phyloP scores from a whole-genome alignment of 352 stramenopile species.

The Globisporangium barbulae region DNA sequence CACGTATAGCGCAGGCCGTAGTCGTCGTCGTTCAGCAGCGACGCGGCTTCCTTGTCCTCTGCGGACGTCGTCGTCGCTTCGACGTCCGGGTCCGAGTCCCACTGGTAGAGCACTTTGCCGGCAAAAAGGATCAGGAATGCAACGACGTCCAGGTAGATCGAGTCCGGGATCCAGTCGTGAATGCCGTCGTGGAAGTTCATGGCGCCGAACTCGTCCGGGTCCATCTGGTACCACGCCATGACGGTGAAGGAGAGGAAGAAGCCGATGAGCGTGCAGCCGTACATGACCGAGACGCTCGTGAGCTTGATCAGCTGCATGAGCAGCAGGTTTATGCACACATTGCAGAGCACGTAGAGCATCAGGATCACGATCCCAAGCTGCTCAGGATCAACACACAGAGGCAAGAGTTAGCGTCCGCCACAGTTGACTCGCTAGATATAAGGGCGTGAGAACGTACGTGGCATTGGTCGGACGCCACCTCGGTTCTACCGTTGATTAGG shows the following conservation, averaged over 20 bases:
- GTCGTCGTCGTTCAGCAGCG: slow-evolving; percentile 66
- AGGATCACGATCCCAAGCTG: slow-evolving; percentile 73
- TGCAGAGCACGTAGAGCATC: slow-evolving; percentile 68
- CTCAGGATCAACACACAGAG: not conserved
- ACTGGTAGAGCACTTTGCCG: slow-evolving; percentile 77
- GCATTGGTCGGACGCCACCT: slow-evolving; percentile 68
- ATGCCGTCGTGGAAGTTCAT: slow-evolving; percentile 54
- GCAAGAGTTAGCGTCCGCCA: not conserved
- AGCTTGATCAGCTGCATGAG: slow-evolving; percentile 70
- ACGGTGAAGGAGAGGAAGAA: slow-evolving; percentile 73
- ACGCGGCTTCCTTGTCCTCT: slow-evolving; percentile 82
- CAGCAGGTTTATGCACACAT: slow-evolving; percentile 76
- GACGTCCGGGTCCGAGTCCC: slow-evolving; percentile 72
- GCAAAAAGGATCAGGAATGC: slow-evolving; percentile 64
- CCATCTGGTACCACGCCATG: slow-evolving; percentile 75
- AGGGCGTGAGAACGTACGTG: slow-evolving; percentile 36
- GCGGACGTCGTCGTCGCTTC: slow-evolving; percentile 79
- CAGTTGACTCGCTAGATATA: not conserved
- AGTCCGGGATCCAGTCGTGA: slow-evolving; percentile 68
- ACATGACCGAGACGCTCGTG: slow-evolving; percentile 77
- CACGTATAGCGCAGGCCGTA: slow-evolving; percentile 78
- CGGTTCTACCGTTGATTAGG: slow-evolving; percentile 69
- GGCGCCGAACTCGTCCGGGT: slow-evolving; percentile 59
- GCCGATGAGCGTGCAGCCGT: slow-evolving; percentile 63
- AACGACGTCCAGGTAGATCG: slow-evolving; percentile 67